These are phyloP conservation scores for Malus sieversii DNA, from an alignment of 306 rosid genomes.

Conservation along the genomic window DNA sequence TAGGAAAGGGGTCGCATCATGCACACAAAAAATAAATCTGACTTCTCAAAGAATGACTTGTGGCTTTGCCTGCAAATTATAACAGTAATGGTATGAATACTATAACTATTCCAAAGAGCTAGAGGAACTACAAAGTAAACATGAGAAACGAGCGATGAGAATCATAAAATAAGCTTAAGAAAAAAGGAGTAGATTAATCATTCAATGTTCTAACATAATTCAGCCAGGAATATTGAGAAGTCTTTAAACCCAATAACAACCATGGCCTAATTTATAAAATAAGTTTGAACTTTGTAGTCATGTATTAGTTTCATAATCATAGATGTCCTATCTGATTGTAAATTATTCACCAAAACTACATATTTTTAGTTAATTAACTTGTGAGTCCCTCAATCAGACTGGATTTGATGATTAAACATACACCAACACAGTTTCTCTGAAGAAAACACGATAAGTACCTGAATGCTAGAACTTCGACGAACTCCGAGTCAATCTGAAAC, in stretches of 20 bases:
- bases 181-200: background rate
- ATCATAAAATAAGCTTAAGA: background rate
- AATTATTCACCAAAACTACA: background rate
- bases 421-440: background rate
- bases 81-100: background rate
- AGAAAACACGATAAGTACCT: conserved; percentile 20
- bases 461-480: conserved; percentile 73
- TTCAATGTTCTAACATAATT: background rate
- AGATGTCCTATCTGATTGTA: background rate
- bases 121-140: background rate
- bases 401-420: background rate
- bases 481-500: conserved; percentile 76
- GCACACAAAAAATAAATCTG: conserved; percentile 75
- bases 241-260: background rate
- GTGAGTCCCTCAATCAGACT: background rate
- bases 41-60: conserved; percentile 70
- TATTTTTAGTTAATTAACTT: background rate
- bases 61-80: conserved; percentile 57
- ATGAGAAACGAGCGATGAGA: background rate
- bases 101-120: background rate
- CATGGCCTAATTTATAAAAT: background rate
- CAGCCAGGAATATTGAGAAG: background rate
- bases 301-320: background rate
- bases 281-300: background rate
- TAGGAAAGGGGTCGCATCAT: conserved; percentile 58